These are phyloP conservation scores for Carex parvula DNA, from an alignment of 176 grass and related monocot species.

Conservation along the genomic window DNA sequence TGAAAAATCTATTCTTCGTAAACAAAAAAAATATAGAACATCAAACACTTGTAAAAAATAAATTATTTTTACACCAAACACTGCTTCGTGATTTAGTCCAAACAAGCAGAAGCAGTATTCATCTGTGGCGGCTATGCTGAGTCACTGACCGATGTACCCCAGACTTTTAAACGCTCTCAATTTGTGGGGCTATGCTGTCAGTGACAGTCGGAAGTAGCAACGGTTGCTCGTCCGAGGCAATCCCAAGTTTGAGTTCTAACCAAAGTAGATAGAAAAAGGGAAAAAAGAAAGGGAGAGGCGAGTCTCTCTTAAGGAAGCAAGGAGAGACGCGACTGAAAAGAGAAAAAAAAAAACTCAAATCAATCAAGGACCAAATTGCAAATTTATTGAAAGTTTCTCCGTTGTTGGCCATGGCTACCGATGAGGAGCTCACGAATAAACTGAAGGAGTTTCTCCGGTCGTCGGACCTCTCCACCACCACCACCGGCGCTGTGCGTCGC, in stretches of 20 bases:
- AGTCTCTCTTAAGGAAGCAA: slow-evolving; percentile 8
- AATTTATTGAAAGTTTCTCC: neutral
- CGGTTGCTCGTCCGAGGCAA: neutral
- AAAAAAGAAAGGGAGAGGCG: neutral
- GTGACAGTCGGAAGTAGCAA: neutral
- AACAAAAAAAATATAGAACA: too few relatives aligned
- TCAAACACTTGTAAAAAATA: neutral
- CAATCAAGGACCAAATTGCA: slow-evolving; percentile 21
- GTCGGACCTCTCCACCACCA: slow-evolving; percentile 92
- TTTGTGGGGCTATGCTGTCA: neutral
- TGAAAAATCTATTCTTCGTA: too few relatives aligned
- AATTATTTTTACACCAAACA: too few relatives aligned
- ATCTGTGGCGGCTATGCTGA: neutral
- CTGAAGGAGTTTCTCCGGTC: slow-evolving; percentile 74
- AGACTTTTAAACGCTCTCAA: neutral
- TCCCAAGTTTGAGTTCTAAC: neutral
- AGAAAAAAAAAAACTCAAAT: neutral
- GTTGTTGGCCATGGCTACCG: slow-evolving; percentile 59
- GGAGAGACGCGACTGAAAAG: neutral
- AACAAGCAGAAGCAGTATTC: too few relatives aligned
- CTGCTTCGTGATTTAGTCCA: too few relatives aligned
- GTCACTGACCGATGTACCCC: neutral
- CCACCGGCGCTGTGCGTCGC: slow-evolving; percentile 67
- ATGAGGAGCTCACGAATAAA: slow-evolving; percentile 74
- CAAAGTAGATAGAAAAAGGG: neutral